phyloP scores from a whole-genome alignment of 371 early-diverging fungal genomes.

The Mucor racemosus region DNA sequence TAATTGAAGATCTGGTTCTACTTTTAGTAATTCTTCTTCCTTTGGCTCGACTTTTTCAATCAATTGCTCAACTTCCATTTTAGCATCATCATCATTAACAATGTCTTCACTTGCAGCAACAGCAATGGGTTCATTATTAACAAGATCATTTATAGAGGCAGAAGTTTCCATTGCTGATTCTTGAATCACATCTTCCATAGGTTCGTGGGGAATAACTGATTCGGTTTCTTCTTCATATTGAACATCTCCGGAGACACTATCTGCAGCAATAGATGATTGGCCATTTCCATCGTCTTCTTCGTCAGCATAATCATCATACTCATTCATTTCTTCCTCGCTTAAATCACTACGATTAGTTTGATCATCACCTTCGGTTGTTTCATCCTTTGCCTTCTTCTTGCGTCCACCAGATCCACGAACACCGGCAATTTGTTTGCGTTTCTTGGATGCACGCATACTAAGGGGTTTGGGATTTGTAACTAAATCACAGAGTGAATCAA shows the following conservation, averaged over 20 bases:
- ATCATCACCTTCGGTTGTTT: neutral
- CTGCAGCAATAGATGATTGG: constrained; percentile 12
- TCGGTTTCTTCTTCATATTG: constrained; percentile 5
- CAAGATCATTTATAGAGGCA: neutral
- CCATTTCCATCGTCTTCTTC: constrained; percentile 17
- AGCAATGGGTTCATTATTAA: neutral
- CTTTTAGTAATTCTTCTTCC: neutral
- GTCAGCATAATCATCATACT: constrained; percentile 10
- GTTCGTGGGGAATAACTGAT: neutral
- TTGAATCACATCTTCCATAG: neutral
- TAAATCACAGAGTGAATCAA: constrained; percentile 64
- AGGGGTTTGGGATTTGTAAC: constrained; percentile 61
- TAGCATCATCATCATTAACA: neutral
- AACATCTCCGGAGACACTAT: constrained; percentile 1
- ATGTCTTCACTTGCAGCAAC: neutral
- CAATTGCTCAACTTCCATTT: neutral
- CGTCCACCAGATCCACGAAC: neutral
- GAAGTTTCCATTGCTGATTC: neutral
- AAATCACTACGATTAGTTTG: constrained; percentile 4
- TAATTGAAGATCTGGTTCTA: neutral
- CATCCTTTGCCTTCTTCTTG: constrained; percentile 10
- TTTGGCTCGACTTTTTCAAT: neutral
- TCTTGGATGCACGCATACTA: constrained; percentile 40
- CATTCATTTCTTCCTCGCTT: constrained; percentile 16
- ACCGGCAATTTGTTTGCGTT: constrained; percentile 30